phyloP scores from a whole-genome alignment of 2,329 filamentous ascomycete species.

The Berkeleyomyces rouxiae region DNA sequence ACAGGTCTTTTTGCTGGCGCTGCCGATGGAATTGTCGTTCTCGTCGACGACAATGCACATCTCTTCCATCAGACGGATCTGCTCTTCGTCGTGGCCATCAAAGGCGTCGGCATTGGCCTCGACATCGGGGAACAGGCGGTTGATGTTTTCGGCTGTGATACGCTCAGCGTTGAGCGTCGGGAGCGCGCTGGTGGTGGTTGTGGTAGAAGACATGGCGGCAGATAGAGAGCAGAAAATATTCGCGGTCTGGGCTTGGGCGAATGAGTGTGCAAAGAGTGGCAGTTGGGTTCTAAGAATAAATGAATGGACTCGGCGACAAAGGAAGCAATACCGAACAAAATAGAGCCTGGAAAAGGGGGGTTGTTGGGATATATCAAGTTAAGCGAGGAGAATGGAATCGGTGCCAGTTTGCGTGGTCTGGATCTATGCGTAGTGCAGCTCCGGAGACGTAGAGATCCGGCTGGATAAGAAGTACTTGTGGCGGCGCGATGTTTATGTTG shows the following conservation, averaged over 20 bases:
- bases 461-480: neutral
- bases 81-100: slow-evolving; percentile 88
- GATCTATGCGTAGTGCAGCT: neutral
- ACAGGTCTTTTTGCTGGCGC: slow-evolving; percentile 97
- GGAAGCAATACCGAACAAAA: neutral
- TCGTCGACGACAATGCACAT: slow-evolving; percentile 94
- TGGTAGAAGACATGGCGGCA: slow-evolving; percentile 14
- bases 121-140: slow-evolving; percentile 75
- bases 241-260: neutral
- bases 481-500: neutral
- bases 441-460: neutral
- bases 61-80: slow-evolving; percentile 96
- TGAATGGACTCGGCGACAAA: neutral
- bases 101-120: slow-evolving; percentile 57
- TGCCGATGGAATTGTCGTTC: slow-evolving; percentile 82
- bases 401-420: too few relatives aligned
- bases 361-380: neutral
- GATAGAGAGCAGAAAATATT: neutral
- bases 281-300: neutral
- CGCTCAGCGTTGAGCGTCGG: slow-evolving; percentile 27
- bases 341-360: neutral
- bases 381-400: neutral
- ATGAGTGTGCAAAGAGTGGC: neutral
- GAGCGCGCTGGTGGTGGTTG: slow-evolving; percentile 27
- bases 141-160: slow-evolving; percentile 74